Conservation (phyloP, 495 filamentous ascomycete species). For the Staphylotrichum longicolle region DNA sequence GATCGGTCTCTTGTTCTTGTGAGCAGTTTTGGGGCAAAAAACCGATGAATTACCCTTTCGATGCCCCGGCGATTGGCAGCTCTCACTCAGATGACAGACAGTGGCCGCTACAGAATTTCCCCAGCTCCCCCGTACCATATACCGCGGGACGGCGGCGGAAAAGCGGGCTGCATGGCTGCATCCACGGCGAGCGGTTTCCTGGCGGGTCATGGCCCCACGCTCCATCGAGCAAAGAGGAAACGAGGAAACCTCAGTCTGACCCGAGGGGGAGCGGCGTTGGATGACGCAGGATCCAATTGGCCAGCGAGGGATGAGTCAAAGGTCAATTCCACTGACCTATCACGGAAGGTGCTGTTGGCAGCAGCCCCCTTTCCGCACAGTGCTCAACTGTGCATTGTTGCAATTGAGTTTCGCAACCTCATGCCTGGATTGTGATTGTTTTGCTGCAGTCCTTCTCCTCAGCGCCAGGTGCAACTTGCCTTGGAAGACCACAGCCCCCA, state of each 20-base stretch:
- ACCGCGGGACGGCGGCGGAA: slow-evolving; percentile 15
- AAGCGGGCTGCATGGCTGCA: slow-evolving; percentile 31
- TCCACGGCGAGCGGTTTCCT: slow-evolving; percentile 34
- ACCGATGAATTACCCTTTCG: too few relatives aligned
- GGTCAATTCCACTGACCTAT: slow-evolving; percentile 4
- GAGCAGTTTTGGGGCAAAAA: too few relatives aligned
- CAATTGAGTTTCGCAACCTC: slow-evolving; percentile 14
- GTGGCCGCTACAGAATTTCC: slow-evolving; percentile 27
- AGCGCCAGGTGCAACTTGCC: too few relatives aligned
- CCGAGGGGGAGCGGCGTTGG: slow-evolving; percentile 1
- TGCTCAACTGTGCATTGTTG: neutral
- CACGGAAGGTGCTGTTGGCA: slow-evolving; percentile 7
- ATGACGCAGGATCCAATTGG: slow-evolving; percentile 7
- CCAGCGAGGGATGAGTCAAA: slow-evolving; percentile 23
- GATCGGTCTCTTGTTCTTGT: too few relatives aligned
- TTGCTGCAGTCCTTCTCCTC: too few relatives aligned
- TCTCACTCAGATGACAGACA: too few relatives aligned
- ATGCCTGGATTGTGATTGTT: neutral
- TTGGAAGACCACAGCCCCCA: too few relatives aligned
- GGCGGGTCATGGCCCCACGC: slow-evolving; percentile 10
- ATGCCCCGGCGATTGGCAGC: too few relatives aligned
- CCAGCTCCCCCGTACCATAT: slow-evolving; percentile 17
- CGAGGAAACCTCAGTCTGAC: slow-evolving; percentile 12
- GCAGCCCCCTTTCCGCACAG: slow-evolving; percentile 2
- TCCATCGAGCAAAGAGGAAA: neutral